Base-by-base conservation (phyloP, 164 flowering plant species). In the Vitis rotundifolia region DNA sequence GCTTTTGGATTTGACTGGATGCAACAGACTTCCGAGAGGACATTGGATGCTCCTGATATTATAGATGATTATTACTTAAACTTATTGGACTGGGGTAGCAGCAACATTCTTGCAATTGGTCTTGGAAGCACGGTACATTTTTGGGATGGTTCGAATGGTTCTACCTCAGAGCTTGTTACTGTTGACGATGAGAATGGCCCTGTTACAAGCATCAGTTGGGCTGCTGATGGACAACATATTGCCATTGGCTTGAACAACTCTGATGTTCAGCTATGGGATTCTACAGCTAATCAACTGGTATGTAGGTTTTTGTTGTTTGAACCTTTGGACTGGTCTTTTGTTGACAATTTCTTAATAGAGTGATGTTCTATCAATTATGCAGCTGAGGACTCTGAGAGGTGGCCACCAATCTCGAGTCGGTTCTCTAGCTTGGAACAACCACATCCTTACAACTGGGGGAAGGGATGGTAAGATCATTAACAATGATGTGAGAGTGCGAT, bases 211-310 rank as follows among this genome's bases (percentile, higher is more conserved):
- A 68, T 78, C 8, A 75, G 26, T 47, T 78, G 81, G 81, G 81
- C 78, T 52, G 73, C 79, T 11, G 81, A 78, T 69, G 81, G 78
- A 0, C 73, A 71, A 7, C 79, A 75, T 49, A 64, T 78, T 44
- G 81, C 81, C 8, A 26, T 78, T 50, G 81, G 79, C 16, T 72
- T 78, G 65, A 68, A 74, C 69, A 75, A 78, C 60, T 71, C 81
- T 2, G 54, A 75, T 19, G 78, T 78, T 0, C 76, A 78, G 71
- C 56, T 78, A 8, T 78, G 81, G 81, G 81, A 78, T 51, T 63
- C 73, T 13, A 18, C 72, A 6, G 22, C 76, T 5, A 68, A 60
- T 50, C 31, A 66, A 63, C 68, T 50, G 80, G 80, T 77, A 22
- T 22, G 26, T 22, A 22, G 26, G 26, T 22, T 22, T 22, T 22